These are phyloP conservation scores for Micromonas pusilla DNA, from an alignment of 139 green algal genomes.

Conservation along the genomic window DNA sequence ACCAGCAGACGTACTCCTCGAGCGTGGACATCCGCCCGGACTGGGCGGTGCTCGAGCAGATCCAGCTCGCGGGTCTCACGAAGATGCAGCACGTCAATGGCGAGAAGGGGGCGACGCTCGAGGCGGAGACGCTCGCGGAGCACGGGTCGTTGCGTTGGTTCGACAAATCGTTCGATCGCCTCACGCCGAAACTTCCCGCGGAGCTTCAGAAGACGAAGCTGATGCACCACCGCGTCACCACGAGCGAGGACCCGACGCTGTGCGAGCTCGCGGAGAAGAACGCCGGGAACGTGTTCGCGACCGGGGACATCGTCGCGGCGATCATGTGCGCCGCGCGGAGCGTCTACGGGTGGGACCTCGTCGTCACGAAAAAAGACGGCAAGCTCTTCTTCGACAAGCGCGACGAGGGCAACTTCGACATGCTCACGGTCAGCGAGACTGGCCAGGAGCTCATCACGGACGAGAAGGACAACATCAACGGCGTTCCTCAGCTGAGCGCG, in stretches of 20 bases:
- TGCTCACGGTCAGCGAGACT: slow-evolving; percentile 79
- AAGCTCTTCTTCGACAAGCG: slow-evolving; percentile 87
- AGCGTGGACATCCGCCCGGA: slow-evolving; percentile 89
- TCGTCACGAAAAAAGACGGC: slow-evolving; percentile 46
- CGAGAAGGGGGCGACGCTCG: slow-evolving; percentile 15
- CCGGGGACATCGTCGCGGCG: slow-evolving; percentile 79
- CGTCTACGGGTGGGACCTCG: slow-evolving; percentile 88
- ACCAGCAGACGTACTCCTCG: slow-evolving; percentile 55
- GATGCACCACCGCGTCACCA: slow-evolving; percentile 65
- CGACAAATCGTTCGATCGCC: slow-evolving; percentile 79
- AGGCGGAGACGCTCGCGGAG: slow-evolving; percentile 22
- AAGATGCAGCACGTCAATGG: too few species aligned
- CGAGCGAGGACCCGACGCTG: slow-evolving; percentile 86
- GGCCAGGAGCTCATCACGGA: slow-evolving; percentile 57
- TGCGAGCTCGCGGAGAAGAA: slow-evolving; percentile 52
- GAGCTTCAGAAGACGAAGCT: slow-evolving; percentile 56
- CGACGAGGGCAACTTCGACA: slow-evolving; percentile 64
- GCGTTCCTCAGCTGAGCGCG: slow-evolving; percentile 68
- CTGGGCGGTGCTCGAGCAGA: slow-evolving; percentile 90
- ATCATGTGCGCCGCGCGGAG: slow-evolving; percentile 88
- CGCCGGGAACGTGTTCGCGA: slow-evolving; percentile 77
- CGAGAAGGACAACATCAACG: slow-evolving; percentile 91
- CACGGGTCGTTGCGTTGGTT: slow-evolving; percentile 77
- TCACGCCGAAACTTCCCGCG: slow-evolving; percentile 69
- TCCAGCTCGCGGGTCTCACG: slow-evolving; percentile 66